Base-by-base conservation (phyloP, 176 grass and related monocot species). In the Luzula sylvatica region DNA sequence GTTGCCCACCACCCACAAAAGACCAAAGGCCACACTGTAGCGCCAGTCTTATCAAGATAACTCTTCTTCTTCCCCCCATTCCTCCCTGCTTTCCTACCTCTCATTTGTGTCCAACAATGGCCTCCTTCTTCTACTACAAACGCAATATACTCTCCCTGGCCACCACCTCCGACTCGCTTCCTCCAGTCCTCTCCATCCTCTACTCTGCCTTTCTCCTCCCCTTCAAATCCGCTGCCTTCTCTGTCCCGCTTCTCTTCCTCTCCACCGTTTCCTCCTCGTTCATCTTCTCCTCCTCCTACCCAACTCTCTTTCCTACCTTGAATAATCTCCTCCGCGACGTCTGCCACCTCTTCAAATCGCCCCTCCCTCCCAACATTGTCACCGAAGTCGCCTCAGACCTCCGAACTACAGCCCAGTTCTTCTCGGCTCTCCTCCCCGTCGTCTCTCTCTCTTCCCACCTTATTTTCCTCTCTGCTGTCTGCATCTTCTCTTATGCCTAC, bases 241-340 rank as follows among this genome's bases (percentile, higher is more conserved):
- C 69, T 30, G 11, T 78, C 51, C 66, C 42, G 14, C 30, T 78
- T 50, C 51, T 78, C 58, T 3, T 71, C 20, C 42, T 78, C 56
- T 44, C 66, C 42, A n/a, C 61, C 57, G 38, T 50, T 4, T 50
- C 57, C 42, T 57, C 74, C 50, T 56, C 66, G 15, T 12, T 64
- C 56, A 17, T 78, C 50, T 78, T 78, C 66, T 58, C 42, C 66
- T 56, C 66, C 66, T 55, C 47, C 15, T 71, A 53, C 49, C 55
- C 57, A 18, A 42, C 42, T 6, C 25, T 65, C 20, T 57, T 53
- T 8, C 74, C 74, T 30, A 38, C 47, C 51, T 14, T 71, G 39
- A 56, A 38, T 15, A 41, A 71, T 53, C 58, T 78, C 40, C 15
- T 9, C 43, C 19, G 15, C 14, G 42, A 53, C 3, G 28, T 70